Percentiles rank a stretch among this genome's conserved stretches.
phyloP scores from a whole-genome alignment of 2,329 filamentous ascomycete genomes.

The Arthroderma sp. region DNA sequence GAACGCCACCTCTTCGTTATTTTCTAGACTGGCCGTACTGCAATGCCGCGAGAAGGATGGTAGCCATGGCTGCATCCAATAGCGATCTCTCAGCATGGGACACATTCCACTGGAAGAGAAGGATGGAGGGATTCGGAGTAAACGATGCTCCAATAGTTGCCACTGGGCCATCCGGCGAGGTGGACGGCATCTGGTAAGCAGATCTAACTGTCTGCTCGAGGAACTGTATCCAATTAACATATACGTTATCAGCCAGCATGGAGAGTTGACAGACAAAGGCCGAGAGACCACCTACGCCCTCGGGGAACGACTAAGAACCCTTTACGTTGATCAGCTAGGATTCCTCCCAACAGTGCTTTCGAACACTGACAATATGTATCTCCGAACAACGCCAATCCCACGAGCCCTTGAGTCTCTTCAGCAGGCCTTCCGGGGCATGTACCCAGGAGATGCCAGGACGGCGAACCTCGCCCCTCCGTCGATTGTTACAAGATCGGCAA shows the following conservation, averaged over 20 bases:
- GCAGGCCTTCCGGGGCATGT: conserved; percentile 61
- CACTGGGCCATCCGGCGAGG: conserved; percentile 51
- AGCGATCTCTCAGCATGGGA: conserved; percentile 44
- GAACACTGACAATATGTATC: conserved; percentile 50
- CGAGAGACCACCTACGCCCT: conserved; percentile 58
- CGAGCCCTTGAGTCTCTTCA: conserved; percentile 67
- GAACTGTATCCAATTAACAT: background rate
- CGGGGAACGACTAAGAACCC: conserved; percentile 51
- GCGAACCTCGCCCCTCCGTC: conserved; percentile 47
- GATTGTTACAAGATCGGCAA: conserved; percentile 50
- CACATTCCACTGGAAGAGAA: conserved; percentile 50
- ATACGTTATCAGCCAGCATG: conserved; percentile 27
- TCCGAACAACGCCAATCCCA: conserved; percentile 61
- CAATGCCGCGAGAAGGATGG: conserved; percentile 58
- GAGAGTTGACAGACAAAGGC: conserved; percentile 64
- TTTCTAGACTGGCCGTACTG: conserved; percentile 79
- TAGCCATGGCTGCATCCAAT: conserved; percentile 44
- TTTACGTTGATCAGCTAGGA: conserved; percentile 61
- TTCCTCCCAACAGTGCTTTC: conserved; percentile 53
- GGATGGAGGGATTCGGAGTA: conserved; percentile 67
- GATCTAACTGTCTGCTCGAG: background rate
- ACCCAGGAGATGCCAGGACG: conserved; percentile 44
- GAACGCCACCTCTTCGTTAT: conserved; percentile 1
- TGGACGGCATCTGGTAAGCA: conserved; percentile 65
- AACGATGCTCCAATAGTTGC: conserved; percentile 59